Percentiles rank a stretch among this genome's conserved stretches.
These are phyloP conservation scores for Pontederia crassipes DNA, from an alignment of 176 grass and related monocot species.

Conservation along the genomic window DNA sequence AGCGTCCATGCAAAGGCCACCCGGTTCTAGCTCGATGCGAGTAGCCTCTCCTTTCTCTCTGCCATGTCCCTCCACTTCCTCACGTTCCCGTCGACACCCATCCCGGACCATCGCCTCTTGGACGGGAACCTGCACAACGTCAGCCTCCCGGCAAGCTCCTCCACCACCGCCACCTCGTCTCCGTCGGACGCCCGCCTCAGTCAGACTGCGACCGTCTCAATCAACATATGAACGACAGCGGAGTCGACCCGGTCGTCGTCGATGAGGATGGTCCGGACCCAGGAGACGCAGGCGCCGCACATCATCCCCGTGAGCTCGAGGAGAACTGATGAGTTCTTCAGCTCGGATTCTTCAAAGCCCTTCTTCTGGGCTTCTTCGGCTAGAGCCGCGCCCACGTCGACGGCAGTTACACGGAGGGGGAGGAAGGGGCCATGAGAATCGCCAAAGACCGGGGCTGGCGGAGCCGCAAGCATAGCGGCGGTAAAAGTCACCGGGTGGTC, in stretches of 20 bases:
- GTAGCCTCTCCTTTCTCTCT: constrained; percentile 64
- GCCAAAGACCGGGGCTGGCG: neutral
- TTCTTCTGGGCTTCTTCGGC: constrained; percentile 1
- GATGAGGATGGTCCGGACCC: constrained; percentile 59
- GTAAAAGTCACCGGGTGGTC: too few relatives aligned
- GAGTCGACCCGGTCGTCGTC: constrained; percentile 64
- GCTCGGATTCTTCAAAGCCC: neutral
- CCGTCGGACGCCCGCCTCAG: constrained; percentile 28
- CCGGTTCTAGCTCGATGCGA: constrained; percentile 51
- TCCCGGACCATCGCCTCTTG: constrained; percentile 27
- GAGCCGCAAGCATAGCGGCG: neutral
- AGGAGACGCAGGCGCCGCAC: constrained; percentile 84
- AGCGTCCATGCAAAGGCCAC: constrained; percentile 93
- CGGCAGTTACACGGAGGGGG: constrained; percentile 20
- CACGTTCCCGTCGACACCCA: constrained; percentile 60
- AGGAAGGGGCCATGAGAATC: constrained; percentile 29
- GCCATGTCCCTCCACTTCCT: constrained; percentile 88
- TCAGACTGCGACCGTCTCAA: constrained; percentile 69
- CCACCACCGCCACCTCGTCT: constrained; percentile 6
- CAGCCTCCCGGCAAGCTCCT: constrained; percentile 65
- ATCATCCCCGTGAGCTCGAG: constrained; percentile 94
- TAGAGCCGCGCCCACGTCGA: constrained; percentile 14
- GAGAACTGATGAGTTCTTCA: constrained; percentile 29
- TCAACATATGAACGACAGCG: constrained; percentile 71
- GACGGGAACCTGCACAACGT: constrained; percentile 73